Evolutionary conservation across 2,329 filamentous ascomycete genomes (phyloP), one percentile per base, ranked within the genome.

Genomic region (Apiospora arundinis): DNA sequence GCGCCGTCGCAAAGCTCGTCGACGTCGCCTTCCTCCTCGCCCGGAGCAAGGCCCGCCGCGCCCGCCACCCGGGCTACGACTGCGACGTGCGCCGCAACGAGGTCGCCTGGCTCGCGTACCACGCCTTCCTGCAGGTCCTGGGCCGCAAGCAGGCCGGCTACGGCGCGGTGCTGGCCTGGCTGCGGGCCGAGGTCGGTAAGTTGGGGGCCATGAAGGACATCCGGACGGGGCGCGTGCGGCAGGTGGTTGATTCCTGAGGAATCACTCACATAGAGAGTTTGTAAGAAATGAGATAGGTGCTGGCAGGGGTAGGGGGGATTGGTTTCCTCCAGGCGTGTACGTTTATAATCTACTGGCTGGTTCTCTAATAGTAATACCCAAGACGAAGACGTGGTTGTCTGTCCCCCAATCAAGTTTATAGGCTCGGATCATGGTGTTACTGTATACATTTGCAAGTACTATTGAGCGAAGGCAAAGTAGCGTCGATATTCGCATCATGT

Each of bases 81-180:
- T 93, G 91, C 76, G 83, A 84, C 25, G 83, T 95, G 42, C 88
- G 85, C 69, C 89, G 87, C 74, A 79, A 80, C 18, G 92, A 95
- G 77, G 84, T 90, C 2, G 78, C 81, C 70, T 91, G 91, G 85
- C 83, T 95, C 72, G 92, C 91, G 0, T 90, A 91, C 69, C 85
- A 85, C 40, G 94, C 94, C 6, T 97, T 97, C 77, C 80, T 84
- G 65, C 83, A 85, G 69, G 91, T 96, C 40, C 85, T 98, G 76
- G 80, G 81, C 67, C 87, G 86, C 75, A 94, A 92, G 80, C 95
- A 97, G 85, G 91, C 92, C 45, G 88, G 86, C 70, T 93, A 94
- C 80, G 78, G 77, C 6, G 82, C 82, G 42, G 86, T 95, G 18
- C 81, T 98, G 71, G 80, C 79, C 44, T 97, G 94, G 94, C 81